Evolutionary conservation across 352 stramenopile species (phyloP).

Genomic region (Globisporangium orthogonon): DNA sequence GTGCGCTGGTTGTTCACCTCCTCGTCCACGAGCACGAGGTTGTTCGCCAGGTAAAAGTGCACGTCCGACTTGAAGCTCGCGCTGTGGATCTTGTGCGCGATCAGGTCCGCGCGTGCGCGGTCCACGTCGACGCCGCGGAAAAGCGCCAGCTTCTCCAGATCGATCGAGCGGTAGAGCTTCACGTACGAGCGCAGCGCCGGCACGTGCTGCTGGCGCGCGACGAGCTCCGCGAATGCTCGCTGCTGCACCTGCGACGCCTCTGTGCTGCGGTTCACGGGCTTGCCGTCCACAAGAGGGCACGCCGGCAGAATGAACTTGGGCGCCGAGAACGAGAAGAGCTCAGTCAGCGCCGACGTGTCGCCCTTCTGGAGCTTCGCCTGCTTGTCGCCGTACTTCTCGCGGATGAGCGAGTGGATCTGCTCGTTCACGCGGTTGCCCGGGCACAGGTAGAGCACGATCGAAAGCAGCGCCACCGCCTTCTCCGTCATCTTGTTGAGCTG

Average conservation of each 20-base stretch:
- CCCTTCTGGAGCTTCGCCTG: conserved; percentile 80
- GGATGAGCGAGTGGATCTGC: conserved; percentile 83
- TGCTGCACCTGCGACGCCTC: conserved; percentile 73
- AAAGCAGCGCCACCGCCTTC: conserved; percentile 92
- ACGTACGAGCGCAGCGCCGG: conserved; percentile 93
- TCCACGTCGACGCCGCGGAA: conserved; percentile 85
- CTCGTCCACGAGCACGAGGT: conserved; percentile 81
- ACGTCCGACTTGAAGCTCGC: conserved; percentile 66
- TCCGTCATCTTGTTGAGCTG: conserved; percentile 95
- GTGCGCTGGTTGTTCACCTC: conserved; percentile 81
- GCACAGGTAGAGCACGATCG: conserved; percentile 87
- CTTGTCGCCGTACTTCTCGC: conserved; percentile 94
- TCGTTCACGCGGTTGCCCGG: conserved; percentile 81
- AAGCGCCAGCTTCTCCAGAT: conserved; percentile 90
- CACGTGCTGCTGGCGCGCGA: conserved; percentile 82
- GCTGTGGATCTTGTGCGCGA: conserved; percentile 71
- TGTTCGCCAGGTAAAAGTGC: conserved; percentile 75
- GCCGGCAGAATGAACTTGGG: conserved; percentile 94
- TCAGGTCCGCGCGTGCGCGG: conserved; percentile 64
- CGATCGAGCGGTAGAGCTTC: conserved; percentile 96
- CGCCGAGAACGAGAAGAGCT: conserved; percentile 90
- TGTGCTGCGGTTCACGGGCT: conserved; percentile 43
- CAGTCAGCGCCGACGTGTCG: conserved; percentile 71
- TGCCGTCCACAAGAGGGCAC: conserved; percentile 50
- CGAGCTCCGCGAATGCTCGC: conserved; percentile 88